Evolutionary conservation across 2,329 filamentous ascomycete genomes (phyloP).

Genomic region (Macrophomina phaseolina): DNA sequence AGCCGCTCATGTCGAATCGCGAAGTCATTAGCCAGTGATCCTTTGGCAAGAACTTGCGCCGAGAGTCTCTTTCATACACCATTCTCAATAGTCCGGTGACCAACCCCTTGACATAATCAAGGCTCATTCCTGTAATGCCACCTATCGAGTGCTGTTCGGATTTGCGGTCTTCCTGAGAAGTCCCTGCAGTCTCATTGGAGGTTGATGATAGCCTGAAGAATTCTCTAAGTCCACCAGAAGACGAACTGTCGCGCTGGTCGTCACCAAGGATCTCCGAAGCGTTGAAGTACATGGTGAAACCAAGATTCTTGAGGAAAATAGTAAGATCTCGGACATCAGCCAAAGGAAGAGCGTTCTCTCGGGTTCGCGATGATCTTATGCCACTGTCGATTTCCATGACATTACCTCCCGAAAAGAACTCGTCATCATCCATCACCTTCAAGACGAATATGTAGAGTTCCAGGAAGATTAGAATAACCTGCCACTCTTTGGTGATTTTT

Average conservation of each 20-base stretch:
- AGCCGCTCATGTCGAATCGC: conserved; percentile 84
- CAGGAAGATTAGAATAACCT: conserved; percentile 84
- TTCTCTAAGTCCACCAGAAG: conserved; percentile 48
- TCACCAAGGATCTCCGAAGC: conserved; percentile 65
- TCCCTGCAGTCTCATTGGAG: neutral
- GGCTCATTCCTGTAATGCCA: conserved; percentile 72
- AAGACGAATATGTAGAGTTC: conserved; percentile 94
- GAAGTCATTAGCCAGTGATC: conserved; percentile 95
- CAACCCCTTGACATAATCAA: conserved; percentile 78
- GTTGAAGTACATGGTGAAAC: conserved; percentile 88
- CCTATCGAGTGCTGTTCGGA: conserved; percentile 55
- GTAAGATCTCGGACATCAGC: conserved; percentile 76
- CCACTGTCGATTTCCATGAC: conserved; percentile 10
- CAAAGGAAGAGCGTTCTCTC: conserved; percentile 71
- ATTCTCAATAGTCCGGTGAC: conserved; percentile 82
- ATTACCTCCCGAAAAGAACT: conserved; percentile 73
- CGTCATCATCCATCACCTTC: conserved; percentile 93
- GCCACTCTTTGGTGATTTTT: conserved; percentile 72
- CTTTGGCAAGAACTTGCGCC: conserved; percentile 80
- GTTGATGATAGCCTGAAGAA: conserved; percentile 39
- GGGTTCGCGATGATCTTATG: conserved; percentile 36
- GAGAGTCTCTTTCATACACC: conserved; percentile 91
- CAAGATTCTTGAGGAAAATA: conserved; percentile 85
- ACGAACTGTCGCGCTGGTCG: conserved; percentile 52
- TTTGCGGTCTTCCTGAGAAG: conserved; percentile 36